Evolutionary conservation across 2,329 filamentous ascomycete species (phyloP).

Genomic region (Trichophyton schoenleinii): DNA sequence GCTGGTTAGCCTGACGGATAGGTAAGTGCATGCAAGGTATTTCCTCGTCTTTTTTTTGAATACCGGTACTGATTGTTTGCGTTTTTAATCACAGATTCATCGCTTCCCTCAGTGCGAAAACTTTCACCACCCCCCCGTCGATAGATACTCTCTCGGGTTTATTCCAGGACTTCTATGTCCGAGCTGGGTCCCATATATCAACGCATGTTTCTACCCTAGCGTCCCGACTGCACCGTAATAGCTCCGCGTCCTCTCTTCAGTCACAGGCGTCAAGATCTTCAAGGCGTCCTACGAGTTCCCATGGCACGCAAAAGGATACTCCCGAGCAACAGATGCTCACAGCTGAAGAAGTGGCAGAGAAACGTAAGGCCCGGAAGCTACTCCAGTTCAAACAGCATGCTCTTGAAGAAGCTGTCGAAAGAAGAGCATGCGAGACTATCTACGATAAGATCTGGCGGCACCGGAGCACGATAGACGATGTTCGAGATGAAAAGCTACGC

Average conservation of each 20-base stretch:
- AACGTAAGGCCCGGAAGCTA: slow-evolving; percentile 63
- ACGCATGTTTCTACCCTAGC: slow-evolving; percentile 76
- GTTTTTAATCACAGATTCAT: slow-evolving; percentile 54
- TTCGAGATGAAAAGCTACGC: slow-evolving; percentile 82
- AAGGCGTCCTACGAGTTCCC: slow-evolving; percentile 44
- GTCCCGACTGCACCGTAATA: slow-evolving; percentile 58
- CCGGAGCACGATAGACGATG: slow-evolving; percentile 81
- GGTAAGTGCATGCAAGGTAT: slow-evolving; percentile 38
- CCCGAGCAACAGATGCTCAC: slow-evolving; percentile 77
- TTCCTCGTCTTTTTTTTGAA: neutral
- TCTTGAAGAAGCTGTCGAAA: slow-evolving; percentile 84
- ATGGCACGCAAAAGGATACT: slow-evolving; percentile 38
- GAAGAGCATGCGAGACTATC: slow-evolving; percentile 68
- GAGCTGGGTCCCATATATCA: slow-evolving; percentile 66
- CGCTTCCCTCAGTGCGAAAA: slow-evolving; percentile 74
- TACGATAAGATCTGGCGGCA: slow-evolving; percentile 88
- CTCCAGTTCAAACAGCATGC: slow-evolving; percentile 64
- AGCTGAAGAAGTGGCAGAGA: slow-evolving; percentile 65
- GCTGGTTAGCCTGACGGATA: slow-evolving; percentile 77
- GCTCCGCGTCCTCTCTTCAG: slow-evolving; percentile 43
- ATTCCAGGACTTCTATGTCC: slow-evolving; percentile 87
- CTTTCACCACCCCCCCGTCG: slow-evolving; percentile 69
- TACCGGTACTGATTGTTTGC: neutral
- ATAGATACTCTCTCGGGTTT: slow-evolving; percentile 72
- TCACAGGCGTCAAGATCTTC: slow-evolving; percentile 44